These are phyloP conservation scores for Russula virescens DNA, from an alignment of 768 basidiomycete genomes.

Conservation along the genomic window DNA sequence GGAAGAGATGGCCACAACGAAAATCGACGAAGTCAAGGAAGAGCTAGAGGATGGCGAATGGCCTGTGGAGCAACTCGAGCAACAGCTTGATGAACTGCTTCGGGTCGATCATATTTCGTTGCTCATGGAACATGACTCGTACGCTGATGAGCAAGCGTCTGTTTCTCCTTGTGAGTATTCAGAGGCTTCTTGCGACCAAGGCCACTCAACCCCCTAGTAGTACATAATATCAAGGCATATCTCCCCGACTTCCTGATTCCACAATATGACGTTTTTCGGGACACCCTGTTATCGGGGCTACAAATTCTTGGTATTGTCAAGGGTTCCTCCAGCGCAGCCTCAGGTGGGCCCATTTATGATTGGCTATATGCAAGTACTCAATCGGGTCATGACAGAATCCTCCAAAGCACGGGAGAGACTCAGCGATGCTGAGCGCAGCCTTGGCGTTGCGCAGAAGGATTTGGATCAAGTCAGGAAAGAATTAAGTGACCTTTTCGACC, in stretches of 20 bases:
- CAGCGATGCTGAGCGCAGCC: conserved; percentile 54
- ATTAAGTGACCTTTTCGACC: conserved; percentile 59
- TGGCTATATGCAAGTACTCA: neutral
- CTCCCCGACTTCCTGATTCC: conserved; percentile 78
- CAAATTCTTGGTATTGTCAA: conserved; percentile 55
- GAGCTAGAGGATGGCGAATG: conserved; percentile 55
- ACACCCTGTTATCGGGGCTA: conserved; percentile 56
- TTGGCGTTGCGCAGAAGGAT: conserved; percentile 48
- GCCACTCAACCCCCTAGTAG: conserved; percentile 39
- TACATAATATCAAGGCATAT: conserved; percentile 75
- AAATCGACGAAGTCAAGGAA: conserved; percentile 24
- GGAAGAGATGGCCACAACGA: conserved; percentile 26
- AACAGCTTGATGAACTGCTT: conserved; percentile 51
- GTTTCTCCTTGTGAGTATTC: conserved; percentile 46
- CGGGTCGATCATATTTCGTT: conserved; percentile 66
- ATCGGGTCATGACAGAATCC: conserved; percentile 38
- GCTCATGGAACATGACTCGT: conserved; percentile 71
- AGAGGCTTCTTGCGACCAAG: neutral
- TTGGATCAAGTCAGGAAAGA: conserved; percentile 51
- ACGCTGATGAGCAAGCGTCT: conserved; percentile 39
- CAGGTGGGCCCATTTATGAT: conserved; percentile 32
- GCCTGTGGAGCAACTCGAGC: conserved; percentile 53
- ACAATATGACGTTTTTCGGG: conserved; percentile 62
- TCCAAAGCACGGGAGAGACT: conserved; percentile 57
- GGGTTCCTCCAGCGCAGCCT: conserved; percentile 34